phyloP scores from a whole-genome alignment of 2,329 filamentous ascomycete species.

The Acephala macrosclerotiorum region DNA sequence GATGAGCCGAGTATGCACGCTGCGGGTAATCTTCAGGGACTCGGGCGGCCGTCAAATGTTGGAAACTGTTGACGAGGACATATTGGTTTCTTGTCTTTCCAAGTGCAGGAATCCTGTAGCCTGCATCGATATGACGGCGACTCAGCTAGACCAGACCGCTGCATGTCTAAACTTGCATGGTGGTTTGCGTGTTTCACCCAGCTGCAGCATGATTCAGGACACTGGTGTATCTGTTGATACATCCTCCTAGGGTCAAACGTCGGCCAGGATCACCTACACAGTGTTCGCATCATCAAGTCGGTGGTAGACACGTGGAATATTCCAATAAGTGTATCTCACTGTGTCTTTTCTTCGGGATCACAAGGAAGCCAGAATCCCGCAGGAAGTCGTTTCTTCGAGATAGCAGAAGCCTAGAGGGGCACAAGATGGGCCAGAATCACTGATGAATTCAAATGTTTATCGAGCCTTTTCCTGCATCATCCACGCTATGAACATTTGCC shows the following conservation, averaged over 20 bases:
- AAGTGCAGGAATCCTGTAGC: neutral
- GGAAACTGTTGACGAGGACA: neutral
- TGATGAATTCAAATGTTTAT: too few relatives aligned
- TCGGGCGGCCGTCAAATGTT: neutral
- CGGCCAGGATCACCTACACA: neutral
- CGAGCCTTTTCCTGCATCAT: too few relatives aligned
- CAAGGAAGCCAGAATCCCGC: too few relatives aligned
- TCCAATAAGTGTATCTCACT: too few relatives aligned
- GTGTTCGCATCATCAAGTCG: neutral
- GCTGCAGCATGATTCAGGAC: neutral
- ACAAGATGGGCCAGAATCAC: too few relatives aligned
- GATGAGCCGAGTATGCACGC: neutral
- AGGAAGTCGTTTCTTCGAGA: too few relatives aligned
- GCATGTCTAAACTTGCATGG: neutral
- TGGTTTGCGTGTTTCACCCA: neutral
- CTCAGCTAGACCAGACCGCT: slow-evolving; percentile 2
- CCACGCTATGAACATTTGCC: too few relatives aligned
- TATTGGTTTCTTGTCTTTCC: neutral
- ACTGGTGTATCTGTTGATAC: slow-evolving; percentile 5
- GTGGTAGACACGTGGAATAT: neutral
- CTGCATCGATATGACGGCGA: neutral
- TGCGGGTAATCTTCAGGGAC: neutral
- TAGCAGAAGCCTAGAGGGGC: too few relatives aligned
- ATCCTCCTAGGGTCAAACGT: neutral
- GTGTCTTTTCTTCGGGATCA: too few relatives aligned